Percentiles rank a stretch among this genome's conserved stretches.
These are phyloP conservation scores for Colletotrichum sansevieriae DNA, from an alignment of 2,329 filamentous ascomycete species.

Conservation along the genomic window DNA sequence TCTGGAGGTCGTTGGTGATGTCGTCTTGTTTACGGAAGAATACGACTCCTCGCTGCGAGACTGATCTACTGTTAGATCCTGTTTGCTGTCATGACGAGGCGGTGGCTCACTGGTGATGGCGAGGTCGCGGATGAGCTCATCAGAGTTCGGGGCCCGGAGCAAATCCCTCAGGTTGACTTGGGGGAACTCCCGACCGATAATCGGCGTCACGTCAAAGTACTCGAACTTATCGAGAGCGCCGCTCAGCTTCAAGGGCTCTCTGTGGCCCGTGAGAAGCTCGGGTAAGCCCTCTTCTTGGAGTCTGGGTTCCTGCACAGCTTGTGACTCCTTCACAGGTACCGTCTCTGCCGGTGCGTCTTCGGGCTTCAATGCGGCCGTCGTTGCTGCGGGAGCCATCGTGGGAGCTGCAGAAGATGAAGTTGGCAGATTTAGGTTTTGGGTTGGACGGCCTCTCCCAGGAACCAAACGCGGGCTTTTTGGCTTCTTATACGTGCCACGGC, in stretches of 20 bases:
- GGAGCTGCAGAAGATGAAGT: not conserved
- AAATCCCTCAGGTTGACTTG: constrained; percentile 71
- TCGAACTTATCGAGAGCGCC: constrained; percentile 66
- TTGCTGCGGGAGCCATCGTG: constrained; percentile 40
- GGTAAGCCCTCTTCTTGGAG: constrained; percentile 33
- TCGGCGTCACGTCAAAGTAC: constrained; percentile 70
- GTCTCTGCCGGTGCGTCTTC: constrained; percentile 24
- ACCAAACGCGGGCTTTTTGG: not conserved
- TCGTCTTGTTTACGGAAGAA: constrained; percentile 76
- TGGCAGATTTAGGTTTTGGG: not conserved
- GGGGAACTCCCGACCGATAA: constrained; percentile 73
- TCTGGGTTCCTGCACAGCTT: not conserved
- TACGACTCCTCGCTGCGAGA: constrained; percentile 77
- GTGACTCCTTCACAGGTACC: constrained; percentile 13
- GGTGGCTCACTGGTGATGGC: constrained; percentile 71
- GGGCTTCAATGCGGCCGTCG: constrained; percentile 19
- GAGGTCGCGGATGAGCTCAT: constrained; percentile 74
- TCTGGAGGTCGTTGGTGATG: constrained; percentile 73
- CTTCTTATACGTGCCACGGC: constrained; percentile 23
- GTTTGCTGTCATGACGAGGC: not conserved
- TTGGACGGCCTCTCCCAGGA: not conserved
- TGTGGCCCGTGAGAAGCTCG: constrained; percentile 33
- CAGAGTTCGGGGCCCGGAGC: constrained; percentile 71
- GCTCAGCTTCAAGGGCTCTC: constrained; percentile 60
- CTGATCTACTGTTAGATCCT: constrained; percentile 51